Evolutionary conservation across 352 stramenopile genomes (phyloP).

Genomic region (Pythium brachiatum): DNA sequence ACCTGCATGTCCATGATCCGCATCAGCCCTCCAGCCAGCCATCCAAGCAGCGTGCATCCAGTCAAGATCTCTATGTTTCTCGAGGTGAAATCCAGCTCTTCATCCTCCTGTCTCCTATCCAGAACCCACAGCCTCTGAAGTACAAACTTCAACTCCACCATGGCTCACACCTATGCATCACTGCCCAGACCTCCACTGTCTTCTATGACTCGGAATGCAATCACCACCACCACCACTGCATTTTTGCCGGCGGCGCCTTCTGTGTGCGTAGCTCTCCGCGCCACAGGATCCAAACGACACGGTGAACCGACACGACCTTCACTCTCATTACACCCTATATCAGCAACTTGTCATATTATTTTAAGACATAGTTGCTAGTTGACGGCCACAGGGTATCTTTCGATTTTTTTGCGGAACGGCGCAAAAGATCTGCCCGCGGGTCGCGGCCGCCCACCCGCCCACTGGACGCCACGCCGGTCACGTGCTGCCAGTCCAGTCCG

Average conservation of each 20-base stretch:
- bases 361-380: not conserved
- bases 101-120: too few relatives aligned
- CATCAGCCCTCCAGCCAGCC: too few relatives aligned
- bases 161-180: too few relatives aligned
- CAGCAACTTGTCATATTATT: not conserved
- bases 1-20: not conserved
- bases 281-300: constrained; percentile 12
- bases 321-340: constrained; percentile 14
- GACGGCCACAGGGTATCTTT: constrained; percentile 14
- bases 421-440: constrained; percentile 19
- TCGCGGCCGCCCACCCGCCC: not conserved
- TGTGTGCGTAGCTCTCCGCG: not conserved
- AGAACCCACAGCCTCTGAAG: too few relatives aligned
- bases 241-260: not conserved
- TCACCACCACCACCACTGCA: not conserved
- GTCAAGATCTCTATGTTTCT: too few relatives aligned
- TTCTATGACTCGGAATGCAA: too few relatives aligned
- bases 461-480: not conserved
- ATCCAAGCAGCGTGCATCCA: too few relatives aligned
- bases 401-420: constrained; percentile 24
- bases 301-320: constrained; percentile 25
- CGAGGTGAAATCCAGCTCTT: too few relatives aligned
- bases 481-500: constrained; percentile 9
- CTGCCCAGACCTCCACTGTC: too few relatives aligned
- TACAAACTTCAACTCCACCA: too few relatives aligned